phyloP scores from a whole-genome alignment of 2,329 filamentous ascomycete genomes.

The Fusarium nygamai region DNA sequence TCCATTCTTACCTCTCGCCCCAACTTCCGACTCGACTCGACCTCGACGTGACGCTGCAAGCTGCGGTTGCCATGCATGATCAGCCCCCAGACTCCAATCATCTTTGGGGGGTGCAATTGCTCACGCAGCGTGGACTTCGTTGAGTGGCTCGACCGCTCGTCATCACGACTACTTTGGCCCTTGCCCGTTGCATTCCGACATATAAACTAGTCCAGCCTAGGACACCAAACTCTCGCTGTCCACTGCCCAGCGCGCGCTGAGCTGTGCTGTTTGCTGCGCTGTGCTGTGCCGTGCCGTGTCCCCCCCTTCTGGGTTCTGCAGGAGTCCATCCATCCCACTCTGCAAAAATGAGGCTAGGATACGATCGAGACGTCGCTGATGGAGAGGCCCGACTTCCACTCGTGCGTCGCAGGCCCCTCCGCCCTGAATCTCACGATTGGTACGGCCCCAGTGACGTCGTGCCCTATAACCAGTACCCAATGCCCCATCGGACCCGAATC shows the following conservation, averaged over 20 bases:
- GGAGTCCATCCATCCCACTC: constrained; percentile 29
- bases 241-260: constrained; percentile 1
- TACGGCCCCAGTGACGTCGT: constrained; percentile 41
- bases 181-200: constrained; percentile 24
- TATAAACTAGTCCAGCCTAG: constrained; percentile 34
- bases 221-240: constrained; percentile 14
- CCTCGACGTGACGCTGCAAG: constrained; percentile 39
- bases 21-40: constrained; percentile 19
- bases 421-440: constrained; percentile 40
- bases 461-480: constrained; percentile 39
- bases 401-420: constrained; percentile 43
- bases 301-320: constrained; percentile 25
- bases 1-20: constrained; percentile 38
- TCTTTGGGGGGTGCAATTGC: constrained; percentile 38
- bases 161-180: constrained; percentile 33
- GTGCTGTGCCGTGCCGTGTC: constrained; percentile 41
- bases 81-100: constrained; percentile 44
- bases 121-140: constrained; percentile 44
- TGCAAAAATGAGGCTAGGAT: constrained; percentile 47
- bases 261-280: constrained; percentile 37
- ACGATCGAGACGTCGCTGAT: constrained; percentile 45
- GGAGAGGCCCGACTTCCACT: constrained; percentile 41
- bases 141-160: constrained; percentile 40
- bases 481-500: constrained; percentile 43
- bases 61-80: constrained; percentile 46